phyloP scores from a whole-genome alignment of 2,329 filamentous ascomycete genomes.

The Elsinoe batatas region DNA sequence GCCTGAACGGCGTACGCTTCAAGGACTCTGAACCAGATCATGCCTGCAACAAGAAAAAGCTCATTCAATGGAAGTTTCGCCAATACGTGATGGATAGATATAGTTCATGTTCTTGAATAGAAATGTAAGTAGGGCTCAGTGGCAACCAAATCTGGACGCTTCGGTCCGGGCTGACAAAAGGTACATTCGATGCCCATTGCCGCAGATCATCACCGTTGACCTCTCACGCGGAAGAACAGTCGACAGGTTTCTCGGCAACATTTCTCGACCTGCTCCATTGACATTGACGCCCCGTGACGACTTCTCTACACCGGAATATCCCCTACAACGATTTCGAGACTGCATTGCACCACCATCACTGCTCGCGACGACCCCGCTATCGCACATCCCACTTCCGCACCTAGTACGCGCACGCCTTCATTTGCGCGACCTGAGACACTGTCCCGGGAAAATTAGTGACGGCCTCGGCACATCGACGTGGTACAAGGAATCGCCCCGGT shows the following conservation, averaged over 20 bases:
- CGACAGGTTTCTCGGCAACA: slow-evolving; percentile 4
- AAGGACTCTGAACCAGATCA: slow-evolving; percentile 7
- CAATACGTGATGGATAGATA: neutral
- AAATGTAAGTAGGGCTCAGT: neutral
- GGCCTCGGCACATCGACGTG: neutral
- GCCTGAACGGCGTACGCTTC: slow-evolving; percentile 22
- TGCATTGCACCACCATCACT: neutral
- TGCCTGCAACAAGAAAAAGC: neutral
- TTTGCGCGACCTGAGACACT: slow-evolving; percentile 6
- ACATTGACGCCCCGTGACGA: neutral
- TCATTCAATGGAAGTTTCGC: neutral
- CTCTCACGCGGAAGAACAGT: slow-evolving; percentile 3
- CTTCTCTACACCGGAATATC: neutral
- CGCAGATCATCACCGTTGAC: slow-evolving; percentile 4
- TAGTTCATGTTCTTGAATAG: neutral
- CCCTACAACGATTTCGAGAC: neutral
- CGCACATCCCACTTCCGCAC: neutral
- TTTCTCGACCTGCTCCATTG: slow-evolving; percentile 1
- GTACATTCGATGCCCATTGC: neutral
- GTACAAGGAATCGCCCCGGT: neutral
- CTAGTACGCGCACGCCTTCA: neutral
- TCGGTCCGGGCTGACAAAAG: slow-evolving; percentile 6
- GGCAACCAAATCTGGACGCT: neutral
- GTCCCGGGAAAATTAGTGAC: neutral
- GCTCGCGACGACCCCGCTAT: neutral